Base-by-base conservation (phyloP, 257 asterid genomes). In the Ilex aquifolium region DNA sequence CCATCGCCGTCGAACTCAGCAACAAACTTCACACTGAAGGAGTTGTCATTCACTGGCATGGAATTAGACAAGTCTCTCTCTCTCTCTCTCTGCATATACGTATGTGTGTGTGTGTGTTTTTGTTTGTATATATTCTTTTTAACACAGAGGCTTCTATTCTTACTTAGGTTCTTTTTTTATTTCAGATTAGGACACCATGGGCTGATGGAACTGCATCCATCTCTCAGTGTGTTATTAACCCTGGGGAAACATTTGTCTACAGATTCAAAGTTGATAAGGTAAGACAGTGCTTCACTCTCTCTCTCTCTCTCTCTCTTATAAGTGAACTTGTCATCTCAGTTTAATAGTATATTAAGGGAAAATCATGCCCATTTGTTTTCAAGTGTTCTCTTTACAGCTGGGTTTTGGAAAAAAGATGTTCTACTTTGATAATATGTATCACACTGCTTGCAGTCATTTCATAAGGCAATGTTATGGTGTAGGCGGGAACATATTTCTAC, bases 401-500 rank as follows among this genome's bases (percentile, higher is more conserved):
- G 7, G 27, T 21, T 21, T 21, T 21, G 27, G 27, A 21, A 21
- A 21, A 21, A 21, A 21, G 0, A 21, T 21, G 27, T 21, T 21
- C 27, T 21, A 21, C 27, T 21, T 21, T 21, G 27, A 21, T 21
- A 21, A 21, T 21, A 21, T 21, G 27, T 21, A 21, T 21, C 27
- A 21, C 27, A 21, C 27, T 21, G 27, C 27, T 1, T 21, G 27
- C 27, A 21, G 27, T 21, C 27, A 21, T 21, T 21, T 21, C 27
- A 21, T 21, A 4, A 36, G 5, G 44, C 21, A 51, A 44, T 12
- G 71, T 67, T 3, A n/a, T 7, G 48, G 67, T 71, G 60, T 14
- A 90, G 97, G 85, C 89, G 36, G 97, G 97, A 13, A 91, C 97
- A 68, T 88, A 76, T 64, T 91, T 91, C 71, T 91, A 91, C 79